Evolutionary conservation across 768 basidiomycete species (phyloP).

Genomic region (Lentinus brumalis): DNA sequence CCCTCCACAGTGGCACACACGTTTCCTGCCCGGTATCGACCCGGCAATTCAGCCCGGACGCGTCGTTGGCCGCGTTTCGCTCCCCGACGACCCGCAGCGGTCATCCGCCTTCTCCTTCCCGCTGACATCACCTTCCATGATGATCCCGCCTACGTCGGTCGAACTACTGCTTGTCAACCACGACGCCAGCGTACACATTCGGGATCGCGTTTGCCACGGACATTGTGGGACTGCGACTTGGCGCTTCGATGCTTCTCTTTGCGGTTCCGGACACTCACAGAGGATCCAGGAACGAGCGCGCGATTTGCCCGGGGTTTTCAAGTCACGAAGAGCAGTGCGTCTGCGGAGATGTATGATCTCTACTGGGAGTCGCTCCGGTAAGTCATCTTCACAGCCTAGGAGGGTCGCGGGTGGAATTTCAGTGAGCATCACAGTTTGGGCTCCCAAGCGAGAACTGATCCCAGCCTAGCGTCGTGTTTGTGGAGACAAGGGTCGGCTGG

Average conservation of each 20-base stretch:
- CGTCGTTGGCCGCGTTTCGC: constrained; percentile 9
- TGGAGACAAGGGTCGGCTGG: background rate
- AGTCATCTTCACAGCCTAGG: background rate
- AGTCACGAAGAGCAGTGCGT: background rate
- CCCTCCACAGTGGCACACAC: constrained; percentile 4
- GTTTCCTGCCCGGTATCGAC: background rate
- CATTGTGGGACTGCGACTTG: background rate
- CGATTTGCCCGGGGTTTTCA: background rate
- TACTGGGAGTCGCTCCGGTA: background rate
- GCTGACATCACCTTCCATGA: constrained; percentile 3
- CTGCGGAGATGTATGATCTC: background rate
- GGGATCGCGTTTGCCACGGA: background rate
- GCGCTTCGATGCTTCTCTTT: background rate
- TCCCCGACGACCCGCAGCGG: background rate
- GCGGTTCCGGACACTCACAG: background rate
- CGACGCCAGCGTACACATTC: background rate
- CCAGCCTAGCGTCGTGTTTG: background rate
- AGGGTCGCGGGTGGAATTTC: background rate
- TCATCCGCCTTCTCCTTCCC: background rate
- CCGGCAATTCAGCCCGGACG: background rate
- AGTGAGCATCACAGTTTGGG: background rate
- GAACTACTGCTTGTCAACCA: background rate
- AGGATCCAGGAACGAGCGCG: background rate
- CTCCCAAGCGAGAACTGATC: background rate
- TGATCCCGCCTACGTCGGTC: constrained; percentile 5